Evolutionary conservation across 1,139 yeast species (phyloP).

Genomic region (Blastobotrys niveus): DNA sequence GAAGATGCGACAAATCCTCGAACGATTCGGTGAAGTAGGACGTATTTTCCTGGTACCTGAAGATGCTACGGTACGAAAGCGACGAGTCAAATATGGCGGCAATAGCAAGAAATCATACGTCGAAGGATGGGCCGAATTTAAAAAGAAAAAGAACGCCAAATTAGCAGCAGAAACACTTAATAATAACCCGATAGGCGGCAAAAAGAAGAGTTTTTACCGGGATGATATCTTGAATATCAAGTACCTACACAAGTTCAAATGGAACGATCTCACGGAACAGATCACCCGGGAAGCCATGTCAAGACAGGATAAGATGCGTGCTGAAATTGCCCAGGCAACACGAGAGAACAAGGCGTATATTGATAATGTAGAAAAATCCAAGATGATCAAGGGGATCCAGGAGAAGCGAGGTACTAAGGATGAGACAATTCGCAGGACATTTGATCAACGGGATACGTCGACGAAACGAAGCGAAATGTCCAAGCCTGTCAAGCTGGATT

Average conservation of each 20-base stretch:
- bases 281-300: conserved; percentile 86
- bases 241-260: conserved; percentile 85
- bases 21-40: conserved; percentile 80
- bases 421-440: conserved; percentile 26
- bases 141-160: conserved; percentile 79
- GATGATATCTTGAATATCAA: conserved; percentile 91
- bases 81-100: conserved; percentile 84
- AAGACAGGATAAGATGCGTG: conserved; percentile 77
- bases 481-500: conserved; percentile 16
- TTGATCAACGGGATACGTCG: conserved; percentile 29
- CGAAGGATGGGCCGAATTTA: conserved; percentile 97
- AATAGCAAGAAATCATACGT: conserved; percentile 81
- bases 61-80: conserved; percentile 56
- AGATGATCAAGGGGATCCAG: conserved; percentile 67
- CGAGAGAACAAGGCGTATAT: conserved; percentile 79
- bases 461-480: conserved; percentile 22
- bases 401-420: conserved; percentile 42
- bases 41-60: conserved; percentile 86
- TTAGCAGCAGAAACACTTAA: conserved; percentile 80
- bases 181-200: conserved; percentile 87
- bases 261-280: conserved; percentile 93
- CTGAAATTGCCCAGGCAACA: conserved; percentile 85
- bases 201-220: conserved; percentile 83
- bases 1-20: conserved; percentile 72
- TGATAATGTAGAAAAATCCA: conserved; percentile 78